A percentile compares a stretch with the other conserved stretches of the same genome.
Conservation (phyloP, 768 basidiomycete genomes). For the Xerocomus brunneocitrinus region DNA sequence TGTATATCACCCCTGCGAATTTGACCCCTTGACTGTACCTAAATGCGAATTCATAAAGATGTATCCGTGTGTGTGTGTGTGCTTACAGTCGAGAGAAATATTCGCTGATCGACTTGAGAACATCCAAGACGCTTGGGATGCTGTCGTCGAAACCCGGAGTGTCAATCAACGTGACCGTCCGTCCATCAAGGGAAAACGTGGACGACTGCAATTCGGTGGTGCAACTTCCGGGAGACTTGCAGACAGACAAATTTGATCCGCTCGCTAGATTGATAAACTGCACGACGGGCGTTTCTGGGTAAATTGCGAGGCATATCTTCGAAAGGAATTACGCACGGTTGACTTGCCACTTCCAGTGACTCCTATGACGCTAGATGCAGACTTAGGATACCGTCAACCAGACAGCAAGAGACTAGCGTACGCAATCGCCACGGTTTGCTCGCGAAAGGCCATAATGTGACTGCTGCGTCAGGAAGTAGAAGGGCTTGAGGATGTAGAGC, state of each 20-base stretch:
- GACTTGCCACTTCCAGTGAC: slow-evolving; percentile 30
- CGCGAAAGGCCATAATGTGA: slow-evolving; percentile 12
- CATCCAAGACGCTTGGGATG: slow-evolving; percentile 38
- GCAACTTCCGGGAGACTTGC: slow-evolving; percentile 39
- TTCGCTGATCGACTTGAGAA: slow-evolving; percentile 43
- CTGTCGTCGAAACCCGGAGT: slow-evolving; percentile 59
- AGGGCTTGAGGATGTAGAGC: neutral
- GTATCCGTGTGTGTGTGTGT: neutral
- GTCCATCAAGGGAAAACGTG: slow-evolving; percentile 41
- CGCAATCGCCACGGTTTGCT: slow-evolving; percentile 24
- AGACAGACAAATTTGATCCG: slow-evolving; percentile 41
- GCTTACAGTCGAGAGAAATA: slow-evolving; percentile 22
- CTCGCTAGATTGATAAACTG: slow-evolving; percentile 50
- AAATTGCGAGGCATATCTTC: neutral
- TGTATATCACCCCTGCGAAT: slow-evolving; percentile 46
- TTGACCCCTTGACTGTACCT: slow-evolving; percentile 28
- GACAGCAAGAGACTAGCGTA: slow-evolving; percentile 9
- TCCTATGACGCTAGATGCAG: slow-evolving; percentile 28
- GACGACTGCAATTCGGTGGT: slow-evolving; percentile 40
- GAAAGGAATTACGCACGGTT: slow-evolving; percentile 17
- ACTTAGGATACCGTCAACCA: slow-evolving; percentile 3
- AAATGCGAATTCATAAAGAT: neutral
- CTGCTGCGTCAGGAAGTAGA: neutral
- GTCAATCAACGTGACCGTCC: slow-evolving; percentile 45
- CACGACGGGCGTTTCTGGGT: neutral